phyloP scores from a whole-genome alignment of 805 yeast species.

The Zygotorulaspora chibaensis region DNA sequence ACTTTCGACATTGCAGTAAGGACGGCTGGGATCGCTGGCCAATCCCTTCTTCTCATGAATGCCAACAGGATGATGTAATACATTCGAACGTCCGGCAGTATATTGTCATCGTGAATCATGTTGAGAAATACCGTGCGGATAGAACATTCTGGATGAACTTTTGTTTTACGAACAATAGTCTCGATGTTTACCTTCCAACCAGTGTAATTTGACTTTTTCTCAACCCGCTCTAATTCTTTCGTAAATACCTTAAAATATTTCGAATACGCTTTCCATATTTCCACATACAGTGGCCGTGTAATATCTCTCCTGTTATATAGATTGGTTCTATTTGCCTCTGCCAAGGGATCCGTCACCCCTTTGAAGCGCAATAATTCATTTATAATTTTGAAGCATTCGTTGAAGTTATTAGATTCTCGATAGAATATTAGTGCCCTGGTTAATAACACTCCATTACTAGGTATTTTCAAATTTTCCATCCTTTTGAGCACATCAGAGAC shows the following conservation, averaged over 20 bases:
- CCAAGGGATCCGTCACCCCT: conserved; percentile 13
- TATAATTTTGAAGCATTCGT: conserved; percentile 34
- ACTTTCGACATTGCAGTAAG: conserved; percentile 16
- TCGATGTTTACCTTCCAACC: conserved; percentile 13
- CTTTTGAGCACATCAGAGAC: conserved; percentile 31
- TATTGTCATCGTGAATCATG: conserved; percentile 22
- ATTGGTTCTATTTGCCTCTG: conserved; percentile 8
- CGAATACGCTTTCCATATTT: conserved; percentile 32
- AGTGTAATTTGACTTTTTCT: conserved; percentile 14
- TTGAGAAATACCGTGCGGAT: conserved; percentile 14
- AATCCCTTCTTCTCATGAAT: conserved; percentile 22
- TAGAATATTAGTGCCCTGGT: conserved; percentile 38
- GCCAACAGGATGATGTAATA: conserved; percentile 18
- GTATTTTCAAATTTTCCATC: conserved; percentile 32
- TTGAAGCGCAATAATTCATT: conserved; percentile 27
- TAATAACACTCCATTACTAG: conserved; percentile 36
- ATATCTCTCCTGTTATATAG: conserved; percentile 13
- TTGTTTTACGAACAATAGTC: conserved; percentile 9
- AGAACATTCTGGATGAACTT: conserved; percentile 13
- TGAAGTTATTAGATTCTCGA: conserved; percentile 27
- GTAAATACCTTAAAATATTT: conserved; percentile 14
- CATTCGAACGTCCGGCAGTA: conserved; percentile 20
- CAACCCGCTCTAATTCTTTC: conserved; percentile 13
- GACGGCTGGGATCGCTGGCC: conserved; percentile 24
- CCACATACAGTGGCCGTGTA: conserved; percentile 28